phyloP scores from a whole-genome alignment of 2,329 filamentous ascomycete genomes.

The Arthrinium puccinioides region DNA sequence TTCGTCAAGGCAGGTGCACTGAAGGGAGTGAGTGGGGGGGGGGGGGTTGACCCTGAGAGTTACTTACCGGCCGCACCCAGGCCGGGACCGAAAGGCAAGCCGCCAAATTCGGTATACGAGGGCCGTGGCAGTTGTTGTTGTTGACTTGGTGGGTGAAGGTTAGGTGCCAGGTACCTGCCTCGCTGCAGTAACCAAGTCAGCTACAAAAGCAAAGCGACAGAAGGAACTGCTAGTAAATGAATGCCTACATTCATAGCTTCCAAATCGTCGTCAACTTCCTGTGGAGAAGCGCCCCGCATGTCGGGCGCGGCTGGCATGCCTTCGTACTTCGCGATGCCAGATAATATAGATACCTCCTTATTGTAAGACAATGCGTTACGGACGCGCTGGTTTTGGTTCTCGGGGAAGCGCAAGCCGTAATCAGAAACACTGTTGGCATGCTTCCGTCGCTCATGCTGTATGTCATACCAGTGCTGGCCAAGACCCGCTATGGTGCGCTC shows the following conservation, averaged over 20 bases:
- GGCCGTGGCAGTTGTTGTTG: slow-evolving; percentile 24
- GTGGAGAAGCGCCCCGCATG: slow-evolving; percentile 62
- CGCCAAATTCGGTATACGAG: slow-evolving; percentile 38
- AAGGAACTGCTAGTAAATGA: slow-evolving; percentile 25
- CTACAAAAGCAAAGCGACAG: slow-evolving; percentile 1
- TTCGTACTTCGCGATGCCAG: slow-evolving; percentile 88
- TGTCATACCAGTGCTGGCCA: slow-evolving; percentile 85
- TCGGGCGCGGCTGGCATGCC: slow-evolving; percentile 94
- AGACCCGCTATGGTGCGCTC: slow-evolving; percentile 74
- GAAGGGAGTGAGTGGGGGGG: neutral
- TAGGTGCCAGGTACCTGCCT: slow-evolving; percentile 25
- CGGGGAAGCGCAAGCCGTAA: slow-evolving; percentile 74
- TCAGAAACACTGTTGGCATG: slow-evolving; percentile 72
- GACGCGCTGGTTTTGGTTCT: slow-evolving; percentile 68
- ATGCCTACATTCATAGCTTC: slow-evolving; percentile 71
- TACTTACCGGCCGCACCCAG: slow-evolving; percentile 52
- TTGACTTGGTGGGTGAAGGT: too few species aligned
- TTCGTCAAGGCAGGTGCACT: too few species aligned
- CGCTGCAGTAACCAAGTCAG: slow-evolving; percentile 15
- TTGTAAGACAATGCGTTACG: slow-evolving; percentile 88
- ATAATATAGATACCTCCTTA: slow-evolving; percentile 84
- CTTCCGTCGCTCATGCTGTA: slow-evolving; percentile 80
- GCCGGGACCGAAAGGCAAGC: slow-evolving; percentile 37
- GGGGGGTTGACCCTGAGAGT: neutral
- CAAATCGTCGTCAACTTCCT: slow-evolving; percentile 80